Evolutionary conservation across 345 rosid genomes (phyloP).

Genomic region (Ailanthus altissimus): DNA sequence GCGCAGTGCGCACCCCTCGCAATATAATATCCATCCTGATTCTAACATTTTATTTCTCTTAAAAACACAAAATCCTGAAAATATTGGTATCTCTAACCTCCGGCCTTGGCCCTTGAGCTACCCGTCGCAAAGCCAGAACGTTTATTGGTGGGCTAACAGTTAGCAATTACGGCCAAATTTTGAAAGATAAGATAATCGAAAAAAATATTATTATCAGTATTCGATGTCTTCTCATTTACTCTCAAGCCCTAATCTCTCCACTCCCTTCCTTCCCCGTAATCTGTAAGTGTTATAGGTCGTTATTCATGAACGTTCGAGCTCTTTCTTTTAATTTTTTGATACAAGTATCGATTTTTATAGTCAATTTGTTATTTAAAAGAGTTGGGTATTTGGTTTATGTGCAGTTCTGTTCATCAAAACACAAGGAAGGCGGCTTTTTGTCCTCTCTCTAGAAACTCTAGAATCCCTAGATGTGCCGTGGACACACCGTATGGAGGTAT

Average conservation of each 20-base stretch:
- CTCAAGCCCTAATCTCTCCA: slow-evolving; percentile 48
- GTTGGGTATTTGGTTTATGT: slow-evolving; percentile 9
- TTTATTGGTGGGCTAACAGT: neutral
- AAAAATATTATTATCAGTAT: neutral
- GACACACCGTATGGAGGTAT: slow-evolving; percentile 77
- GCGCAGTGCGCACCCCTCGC: neutral
- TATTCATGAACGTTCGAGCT: neutral
- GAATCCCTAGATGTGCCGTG: slow-evolving; percentile 50
- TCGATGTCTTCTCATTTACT: slow-evolving; percentile 60
- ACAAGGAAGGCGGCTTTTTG: slow-evolving; percentile 22
- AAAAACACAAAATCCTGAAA: neutral
- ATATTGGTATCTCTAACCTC: neutral
- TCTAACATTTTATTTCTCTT: neutral
- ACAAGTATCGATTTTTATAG: neutral
- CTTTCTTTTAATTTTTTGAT: neutral
- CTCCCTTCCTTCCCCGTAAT: slow-evolving; percentile 46
- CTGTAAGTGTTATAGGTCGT: slow-evolving; percentile 36
- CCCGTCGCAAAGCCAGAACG: no score
- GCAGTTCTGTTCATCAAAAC: slow-evolving; percentile 33
- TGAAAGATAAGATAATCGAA: neutral
- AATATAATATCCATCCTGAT: neutral
- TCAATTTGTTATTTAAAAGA: neutral
- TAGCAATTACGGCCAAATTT: neutral
- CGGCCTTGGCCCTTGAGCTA: slow-evolving; percentile 3
- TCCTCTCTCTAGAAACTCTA: slow-evolving; percentile 36